Percentiles rank a stretch among this genome's conserved stretches.
These are phyloP conservation scores for Neurospora sp. DNA, from an alignment of 495 filamentous ascomycete species.

Conservation along the genomic window DNA sequence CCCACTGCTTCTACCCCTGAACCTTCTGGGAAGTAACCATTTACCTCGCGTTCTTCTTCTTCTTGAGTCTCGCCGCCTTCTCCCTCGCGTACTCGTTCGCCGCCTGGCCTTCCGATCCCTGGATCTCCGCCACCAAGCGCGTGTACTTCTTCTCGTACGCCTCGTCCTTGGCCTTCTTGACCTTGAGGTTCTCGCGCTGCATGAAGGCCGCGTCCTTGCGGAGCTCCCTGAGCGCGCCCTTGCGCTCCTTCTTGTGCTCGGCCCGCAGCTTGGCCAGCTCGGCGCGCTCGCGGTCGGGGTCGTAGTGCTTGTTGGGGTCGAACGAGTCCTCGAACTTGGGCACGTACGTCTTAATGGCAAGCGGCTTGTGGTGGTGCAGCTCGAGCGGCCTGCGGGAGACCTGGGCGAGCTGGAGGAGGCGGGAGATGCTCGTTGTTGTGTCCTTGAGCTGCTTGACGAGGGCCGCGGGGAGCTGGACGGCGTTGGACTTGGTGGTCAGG, in stretches of 20 bases:
- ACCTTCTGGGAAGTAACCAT: not conserved
- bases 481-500: constrained; percentile 39
- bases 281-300: constrained; percentile 79
- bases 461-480: constrained; percentile 34
- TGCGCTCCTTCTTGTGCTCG: constrained; percentile 89
- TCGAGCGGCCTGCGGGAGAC: constrained; percentile 64
- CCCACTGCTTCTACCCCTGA: not conserved
- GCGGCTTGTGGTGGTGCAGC: constrained; percentile 79
- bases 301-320: constrained; percentile 92
- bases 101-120: constrained; percentile 82
- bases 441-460: constrained; percentile 28
- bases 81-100: constrained; percentile 81
- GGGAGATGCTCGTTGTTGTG: constrained; percentile 34
- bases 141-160: constrained; percentile 94
- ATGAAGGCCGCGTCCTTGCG: constrained; percentile 90
- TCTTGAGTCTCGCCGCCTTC: constrained; percentile 58
- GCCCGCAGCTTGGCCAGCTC: constrained; percentile 68
- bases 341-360: constrained; percentile 77
- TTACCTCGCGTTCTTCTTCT: constrained; percentile 34
- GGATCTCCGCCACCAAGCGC: constrained; percentile 84
- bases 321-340: constrained; percentile 96
- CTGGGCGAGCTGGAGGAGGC: constrained; percentile 45
- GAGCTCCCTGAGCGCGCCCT: constrained; percentile 89
- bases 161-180: constrained; percentile 84
- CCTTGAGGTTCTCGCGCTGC: constrained; percentile 71